phyloP scores from a whole-genome alignment of 1,139 yeast species.

The Torulaspora pretoriensis region DNA sequence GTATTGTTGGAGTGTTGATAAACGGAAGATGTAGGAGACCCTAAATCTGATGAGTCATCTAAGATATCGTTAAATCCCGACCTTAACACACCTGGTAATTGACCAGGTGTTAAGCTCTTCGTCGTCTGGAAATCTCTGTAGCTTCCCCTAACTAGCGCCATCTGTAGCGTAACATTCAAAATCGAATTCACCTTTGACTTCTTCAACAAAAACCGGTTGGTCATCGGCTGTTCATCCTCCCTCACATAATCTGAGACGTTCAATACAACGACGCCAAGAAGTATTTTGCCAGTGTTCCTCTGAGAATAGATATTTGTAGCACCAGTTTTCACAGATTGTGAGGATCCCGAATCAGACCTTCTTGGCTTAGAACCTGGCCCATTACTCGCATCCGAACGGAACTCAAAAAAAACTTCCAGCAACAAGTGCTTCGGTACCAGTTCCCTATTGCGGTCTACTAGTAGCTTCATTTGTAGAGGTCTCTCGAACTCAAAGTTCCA shows the following conservation, averaged over 20 bases:
- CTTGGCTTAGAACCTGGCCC: slow-evolving; percentile 3
- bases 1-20: slow-evolving; percentile 11
- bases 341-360: slow-evolving; percentile 7
- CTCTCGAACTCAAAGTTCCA: slow-evolving; percentile 44
- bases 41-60: slow-evolving; percentile 19
- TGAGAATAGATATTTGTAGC: slow-evolving; percentile 22
- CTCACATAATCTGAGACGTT: slow-evolving; percentile 71
- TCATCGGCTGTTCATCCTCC: slow-evolving; percentile 45
- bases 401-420: slow-evolving; percentile 39
- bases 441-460: slow-evolving; percentile 38
- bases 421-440: slow-evolving; percentile 38
- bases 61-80: slow-evolving; percentile 25
- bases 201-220: slow-evolving; percentile 63
- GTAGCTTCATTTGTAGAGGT: slow-evolving; percentile 41
- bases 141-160: slow-evolving; percentile 44
- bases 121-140: slow-evolving; percentile 31
- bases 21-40: slow-evolving; percentile 19
- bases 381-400: slow-evolving; percentile 15
- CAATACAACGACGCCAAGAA: slow-evolving; percentile 62
- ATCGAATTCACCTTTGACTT: slow-evolving; percentile 81
- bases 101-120: slow-evolving; percentile 19
- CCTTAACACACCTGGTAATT: slow-evolving; percentile 24
- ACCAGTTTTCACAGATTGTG: slow-evolving; percentile 4
- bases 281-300: slow-evolving; percentile 37
- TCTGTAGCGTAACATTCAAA: slow-evolving; percentile 48